Evolutionary conservation across 2,329 filamentous ascomycete species (phyloP).

Genomic region (Dactylellina sp.): DNA sequence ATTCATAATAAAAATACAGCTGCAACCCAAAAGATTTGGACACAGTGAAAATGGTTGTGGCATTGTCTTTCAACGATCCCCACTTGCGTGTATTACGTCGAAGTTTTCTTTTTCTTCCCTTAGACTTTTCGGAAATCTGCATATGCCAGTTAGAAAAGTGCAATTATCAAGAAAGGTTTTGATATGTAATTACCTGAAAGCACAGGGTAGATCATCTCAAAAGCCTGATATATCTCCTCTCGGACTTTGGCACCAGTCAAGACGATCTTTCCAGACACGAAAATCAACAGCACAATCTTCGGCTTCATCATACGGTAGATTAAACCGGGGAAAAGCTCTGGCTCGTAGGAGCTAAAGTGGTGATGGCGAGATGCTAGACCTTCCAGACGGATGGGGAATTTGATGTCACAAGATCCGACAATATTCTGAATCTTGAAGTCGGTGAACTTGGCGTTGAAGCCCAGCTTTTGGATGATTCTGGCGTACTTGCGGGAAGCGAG

Average conservation of each 20-base stretch:
- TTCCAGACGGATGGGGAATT: slow-evolving; percentile 97
- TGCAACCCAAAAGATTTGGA: slow-evolving; percentile 22
- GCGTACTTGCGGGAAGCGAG: slow-evolving; percentile 97
- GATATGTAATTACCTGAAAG: slow-evolving; percentile 76
- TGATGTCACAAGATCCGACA: slow-evolving; percentile 98
- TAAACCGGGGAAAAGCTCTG: slow-evolving; percentile 96
- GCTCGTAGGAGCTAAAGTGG: slow-evolving; percentile 99
- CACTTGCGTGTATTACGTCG: slow-evolving; percentile 39
- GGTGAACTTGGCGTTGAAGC: slow-evolving; percentile 99
- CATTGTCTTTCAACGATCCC: slow-evolving; percentile 28
- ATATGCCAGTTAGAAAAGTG: slow-evolving; percentile 56
- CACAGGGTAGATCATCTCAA: slow-evolving; percentile 97
- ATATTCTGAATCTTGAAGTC: slow-evolving; percentile 99
- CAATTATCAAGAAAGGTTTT: slow-evolving; percentile 58
- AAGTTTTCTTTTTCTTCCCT: slow-evolving; percentile 58
- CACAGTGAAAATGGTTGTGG: slow-evolving; percentile 38
- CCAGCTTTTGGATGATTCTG: slow-evolving; percentile 99
- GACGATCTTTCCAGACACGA: slow-evolving; percentile 98
- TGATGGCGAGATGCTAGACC: slow-evolving; percentile 96
- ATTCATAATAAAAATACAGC: slow-evolving; percentile 58
- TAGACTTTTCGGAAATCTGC: slow-evolving; percentile 74
- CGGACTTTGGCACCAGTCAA: slow-evolving; percentile 97
- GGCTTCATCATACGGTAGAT: slow-evolving; percentile 99
- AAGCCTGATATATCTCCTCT: slow-evolving; percentile 97
- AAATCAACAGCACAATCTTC: slow-evolving; percentile 97